These are phyloP conservation scores for Rhinocladiella similis DNA, from an alignment of 2,329 filamentous ascomycete genomes.

Conservation along the genomic window DNA sequence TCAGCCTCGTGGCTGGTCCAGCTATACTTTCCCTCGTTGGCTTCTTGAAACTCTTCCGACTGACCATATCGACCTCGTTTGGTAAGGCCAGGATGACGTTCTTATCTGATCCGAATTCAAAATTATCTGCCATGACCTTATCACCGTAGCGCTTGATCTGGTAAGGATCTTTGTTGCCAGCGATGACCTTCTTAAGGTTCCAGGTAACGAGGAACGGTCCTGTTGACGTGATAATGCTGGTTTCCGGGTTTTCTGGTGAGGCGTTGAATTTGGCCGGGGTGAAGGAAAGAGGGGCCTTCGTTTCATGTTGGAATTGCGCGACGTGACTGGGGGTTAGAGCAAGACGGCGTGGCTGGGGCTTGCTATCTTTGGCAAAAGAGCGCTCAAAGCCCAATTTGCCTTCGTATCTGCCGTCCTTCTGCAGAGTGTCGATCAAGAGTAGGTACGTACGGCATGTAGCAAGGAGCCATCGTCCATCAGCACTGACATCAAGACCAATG, in stretches of 20 bases:
- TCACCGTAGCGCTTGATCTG: constrained; percentile 95
- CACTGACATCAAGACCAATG: constrained; percentile 90
- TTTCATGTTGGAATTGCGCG: constrained; percentile 96
- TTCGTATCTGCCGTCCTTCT: constrained; percentile 92
- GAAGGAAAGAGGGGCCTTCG: constrained; percentile 80
- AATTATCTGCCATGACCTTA: constrained; percentile 96
- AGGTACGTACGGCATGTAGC: constrained; percentile 94
- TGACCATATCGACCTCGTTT: constrained; percentile 98
- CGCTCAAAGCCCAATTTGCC: constrained; percentile 98
- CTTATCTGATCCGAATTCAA: constrained; percentile 95
- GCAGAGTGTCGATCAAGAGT: constrained; percentile 85
- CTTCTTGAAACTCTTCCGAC: constrained; percentile 77
- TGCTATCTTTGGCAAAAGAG: constrained; percentile 85
- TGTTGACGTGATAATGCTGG: constrained; percentile 93
- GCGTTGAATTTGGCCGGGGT: constrained; percentile 94
- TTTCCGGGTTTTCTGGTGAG: constrained; percentile 76
- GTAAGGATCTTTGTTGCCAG: constrained; percentile 81
- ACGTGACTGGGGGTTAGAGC: constrained; percentile 88
- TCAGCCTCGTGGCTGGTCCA: constrained; percentile 51
- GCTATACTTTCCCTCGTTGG: constrained; percentile 94
- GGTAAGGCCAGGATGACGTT: constrained; percentile 96
- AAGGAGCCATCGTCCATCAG: constrained; percentile 92
- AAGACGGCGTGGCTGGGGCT: constrained; percentile 88
- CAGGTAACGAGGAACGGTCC: constrained; percentile 97
- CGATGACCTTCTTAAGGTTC: constrained; percentile 86